phyloP scores from a whole-genome alignment of 305 asterid genomes.

The Fraxinus sp. region DNA sequence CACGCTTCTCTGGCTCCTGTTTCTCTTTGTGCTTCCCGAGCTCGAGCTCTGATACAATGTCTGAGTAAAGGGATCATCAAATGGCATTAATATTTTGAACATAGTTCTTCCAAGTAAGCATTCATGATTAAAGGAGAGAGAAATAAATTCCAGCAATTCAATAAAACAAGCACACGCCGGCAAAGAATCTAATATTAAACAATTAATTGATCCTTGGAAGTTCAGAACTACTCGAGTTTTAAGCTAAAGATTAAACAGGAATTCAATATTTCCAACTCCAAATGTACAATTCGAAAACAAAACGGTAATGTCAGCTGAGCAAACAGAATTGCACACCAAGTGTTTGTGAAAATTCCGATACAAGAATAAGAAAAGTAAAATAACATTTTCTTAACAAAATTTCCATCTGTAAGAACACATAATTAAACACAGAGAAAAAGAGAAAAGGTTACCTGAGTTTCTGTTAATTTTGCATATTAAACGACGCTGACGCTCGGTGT shows the following conservation, averaged over 20 bases:
- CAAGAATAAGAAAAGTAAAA: not conserved
- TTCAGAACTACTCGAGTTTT: not conserved
- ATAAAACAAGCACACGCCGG: not conserved
- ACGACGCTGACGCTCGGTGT: not conserved
- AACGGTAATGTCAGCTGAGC: not conserved
- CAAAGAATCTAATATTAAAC: not conserved
- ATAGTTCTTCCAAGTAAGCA: slow-evolving; percentile 15
- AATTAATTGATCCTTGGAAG: not conserved
- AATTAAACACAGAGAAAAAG: not conserved
- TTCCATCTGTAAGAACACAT: not conserved
- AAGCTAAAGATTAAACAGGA: not conserved
- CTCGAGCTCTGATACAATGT: slow-evolving; percentile 83
- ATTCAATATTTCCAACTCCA: not conserved
- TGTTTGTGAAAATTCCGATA: slow-evolving; percentile 27
- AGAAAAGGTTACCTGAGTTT: slow-evolving; percentile 36
- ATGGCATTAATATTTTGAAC: slow-evolving; percentile 21
- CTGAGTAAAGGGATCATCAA: slow-evolving; percentile 52
- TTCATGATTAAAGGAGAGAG: not conserved
- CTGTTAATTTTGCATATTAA: slow-evolving; percentile 35
- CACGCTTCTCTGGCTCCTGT: slow-evolving; percentile 65
- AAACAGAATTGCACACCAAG: slow-evolving; percentile 17
- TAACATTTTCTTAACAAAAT: not conserved
- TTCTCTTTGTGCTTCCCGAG: slow-evolving; percentile 56
- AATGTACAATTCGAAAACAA: not conserved
- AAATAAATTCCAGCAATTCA: not conserved